Percentiles rank a stretch among this genome's conserved stretches.
Conservation (phyloP, 139 green algal genomes). For the Asterochloris erici region DNA sequence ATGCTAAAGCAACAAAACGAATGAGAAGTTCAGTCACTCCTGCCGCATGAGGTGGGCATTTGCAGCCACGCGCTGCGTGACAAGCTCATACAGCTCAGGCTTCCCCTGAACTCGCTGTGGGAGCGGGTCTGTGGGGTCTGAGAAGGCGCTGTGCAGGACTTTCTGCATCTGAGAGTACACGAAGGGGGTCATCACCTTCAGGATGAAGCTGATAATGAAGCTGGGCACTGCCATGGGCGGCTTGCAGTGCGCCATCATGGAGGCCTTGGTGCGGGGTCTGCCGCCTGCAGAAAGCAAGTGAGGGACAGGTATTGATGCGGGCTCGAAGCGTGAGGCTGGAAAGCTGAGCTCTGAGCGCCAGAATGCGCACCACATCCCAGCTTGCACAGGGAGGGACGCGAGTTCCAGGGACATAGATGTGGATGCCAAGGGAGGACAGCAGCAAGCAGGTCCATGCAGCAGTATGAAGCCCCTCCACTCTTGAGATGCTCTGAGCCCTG, state of each 20-base stretch:
- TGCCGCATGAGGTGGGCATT: neutral
- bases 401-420: too few species aligned
- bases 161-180: conserved; percentile 17
- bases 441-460: too few species aligned
- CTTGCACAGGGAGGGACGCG: too few species aligned
- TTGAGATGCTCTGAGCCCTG: too few species aligned
- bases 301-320: too few species aligned
- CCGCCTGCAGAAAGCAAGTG: neutral
- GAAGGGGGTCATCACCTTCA: conserved; percentile 27
- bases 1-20: too few species aligned
- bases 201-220: conserved; percentile 24
- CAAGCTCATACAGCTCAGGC: conserved; percentile 20
- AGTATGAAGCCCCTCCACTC: too few species aligned
- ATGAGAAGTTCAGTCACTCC: too few species aligned
- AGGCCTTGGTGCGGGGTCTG: neutral
- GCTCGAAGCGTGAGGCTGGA: too few species aligned
- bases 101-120: conserved; percentile 7
- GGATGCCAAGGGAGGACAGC: too few species aligned
- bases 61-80: neutral
- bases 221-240: neutral
- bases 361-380: too few species aligned
- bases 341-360: too few species aligned
- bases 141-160: conserved; percentile 14
- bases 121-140: conserved; percentile 2
- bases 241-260: neutral